These are phyloP conservation scores for Hypericum androsaemum DNA, from an alignment of 345 rosid species.

Conservation along the genomic window DNA sequence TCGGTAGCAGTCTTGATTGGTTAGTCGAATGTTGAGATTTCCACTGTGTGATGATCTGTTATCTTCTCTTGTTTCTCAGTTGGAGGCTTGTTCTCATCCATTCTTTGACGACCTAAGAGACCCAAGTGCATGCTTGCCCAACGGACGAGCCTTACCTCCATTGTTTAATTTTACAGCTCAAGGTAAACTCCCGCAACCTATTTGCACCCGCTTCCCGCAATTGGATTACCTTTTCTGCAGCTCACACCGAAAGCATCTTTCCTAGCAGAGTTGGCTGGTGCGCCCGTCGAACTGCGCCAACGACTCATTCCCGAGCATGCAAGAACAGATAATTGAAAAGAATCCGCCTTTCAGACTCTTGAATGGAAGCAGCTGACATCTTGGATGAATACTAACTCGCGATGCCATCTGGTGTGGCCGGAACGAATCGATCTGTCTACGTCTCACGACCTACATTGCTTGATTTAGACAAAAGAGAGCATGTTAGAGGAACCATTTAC, in stretches of 20 bases:
- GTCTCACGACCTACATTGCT: too few relatives aligned
- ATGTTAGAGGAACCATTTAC: too few relatives aligned
- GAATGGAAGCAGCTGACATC: too few relatives aligned
- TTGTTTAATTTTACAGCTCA: constrained; percentile 85
- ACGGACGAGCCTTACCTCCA: constrained; percentile 78
- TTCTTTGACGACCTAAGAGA: constrained; percentile 85
- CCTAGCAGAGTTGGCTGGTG: constrained; percentile 77
- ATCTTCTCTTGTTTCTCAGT: constrained; percentile 25
- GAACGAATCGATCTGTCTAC: too few relatives aligned
- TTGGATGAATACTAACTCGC: too few relatives aligned
- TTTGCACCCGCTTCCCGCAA: neutral
- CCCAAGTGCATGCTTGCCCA: constrained; percentile 70
- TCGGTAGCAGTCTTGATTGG: neutral
- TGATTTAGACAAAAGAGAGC: too few relatives aligned
- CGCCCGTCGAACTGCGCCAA: constrained; percentile 55
- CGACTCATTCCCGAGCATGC: constrained; percentile 62
- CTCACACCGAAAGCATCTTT: constrained; percentile 7
- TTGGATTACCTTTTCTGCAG: neutral
- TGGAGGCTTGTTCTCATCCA: constrained; percentile 97
- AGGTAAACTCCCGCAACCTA: constrained; percentile 35
- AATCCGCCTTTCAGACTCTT: too few relatives aligned
- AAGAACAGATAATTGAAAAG: constrained; percentile 5
- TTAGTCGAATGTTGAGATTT: neutral
- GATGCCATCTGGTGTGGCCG: too few relatives aligned
- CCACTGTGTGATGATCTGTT: neutral